Evolutionary conservation across 2,329 filamentous ascomycete genomes (phyloP).

Genomic region (Teratosphaeria nubilosa): DNA sequence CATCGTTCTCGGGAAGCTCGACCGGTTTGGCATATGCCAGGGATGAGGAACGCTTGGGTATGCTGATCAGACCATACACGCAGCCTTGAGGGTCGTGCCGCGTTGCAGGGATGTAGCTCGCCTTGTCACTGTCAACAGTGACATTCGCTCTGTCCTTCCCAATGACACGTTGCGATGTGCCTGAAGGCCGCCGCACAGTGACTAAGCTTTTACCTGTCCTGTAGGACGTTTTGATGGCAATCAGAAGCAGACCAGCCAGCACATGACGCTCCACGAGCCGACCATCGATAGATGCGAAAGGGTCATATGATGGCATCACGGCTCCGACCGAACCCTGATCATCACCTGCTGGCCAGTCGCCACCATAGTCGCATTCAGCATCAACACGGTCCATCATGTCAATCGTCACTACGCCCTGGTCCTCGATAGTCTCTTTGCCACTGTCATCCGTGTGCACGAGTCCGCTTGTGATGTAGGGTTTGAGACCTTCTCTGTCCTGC

Average conservation of each 20-base stretch:
- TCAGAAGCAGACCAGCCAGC: constrained; percentile 62
- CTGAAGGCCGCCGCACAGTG: constrained; percentile 22
- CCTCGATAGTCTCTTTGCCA: constrained; percentile 68
- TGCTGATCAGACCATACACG: constrained; percentile 43
- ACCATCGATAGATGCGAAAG: constrained; percentile 55
- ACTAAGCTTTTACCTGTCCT: constrained; percentile 23
- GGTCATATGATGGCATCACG: background rate
- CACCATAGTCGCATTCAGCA: constrained; percentile 10
- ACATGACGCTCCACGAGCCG: constrained; percentile 58
- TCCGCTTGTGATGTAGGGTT: constrained; percentile 82
- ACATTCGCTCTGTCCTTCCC: constrained; percentile 7
- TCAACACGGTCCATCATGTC: constrained; percentile 52
- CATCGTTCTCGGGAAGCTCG: constrained; percentile 55
- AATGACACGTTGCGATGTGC: constrained; percentile 15
- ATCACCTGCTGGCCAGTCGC: background rate
- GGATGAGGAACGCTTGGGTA: constrained; percentile 18
- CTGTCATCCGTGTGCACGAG: constrained; percentile 66
- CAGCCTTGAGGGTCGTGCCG: constrained; percentile 14
- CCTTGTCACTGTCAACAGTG: constrained; percentile 12
- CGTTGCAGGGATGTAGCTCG: constrained; percentile 20
- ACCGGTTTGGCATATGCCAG: constrained; percentile 35
- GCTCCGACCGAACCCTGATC: constrained; percentile 20
- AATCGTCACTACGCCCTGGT: constrained; percentile 85
- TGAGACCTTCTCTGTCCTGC: constrained; percentile 70
- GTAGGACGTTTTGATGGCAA: constrained; percentile 62